Conservation (phyloP, 768 basidiomycete genomes). For the Mycena venus region DNA sequence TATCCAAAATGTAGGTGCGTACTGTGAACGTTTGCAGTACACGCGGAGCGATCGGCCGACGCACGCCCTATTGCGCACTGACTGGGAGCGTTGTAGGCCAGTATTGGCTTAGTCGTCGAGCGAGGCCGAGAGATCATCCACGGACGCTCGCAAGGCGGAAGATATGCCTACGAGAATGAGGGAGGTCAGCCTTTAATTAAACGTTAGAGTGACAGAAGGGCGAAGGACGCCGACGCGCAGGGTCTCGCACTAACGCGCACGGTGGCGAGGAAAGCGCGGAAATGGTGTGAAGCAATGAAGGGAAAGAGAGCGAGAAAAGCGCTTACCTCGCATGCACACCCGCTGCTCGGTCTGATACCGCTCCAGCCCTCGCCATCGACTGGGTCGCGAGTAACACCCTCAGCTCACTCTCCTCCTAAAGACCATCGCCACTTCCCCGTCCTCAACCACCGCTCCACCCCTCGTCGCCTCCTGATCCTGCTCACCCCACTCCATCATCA, state of each 20-base stretch:
- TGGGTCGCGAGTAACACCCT: constrained; percentile 5
- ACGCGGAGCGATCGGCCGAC: too few relatives aligned
- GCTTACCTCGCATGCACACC: constrained; percentile 1
- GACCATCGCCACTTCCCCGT: neutral
- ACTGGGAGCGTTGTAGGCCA: too few relatives aligned
- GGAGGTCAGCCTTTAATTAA: constrained; percentile 1
- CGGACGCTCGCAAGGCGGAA: neutral
- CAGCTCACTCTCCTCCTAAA: constrained; percentile 5
- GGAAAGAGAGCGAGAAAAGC: constrained; percentile 1
- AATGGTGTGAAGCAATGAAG: neutral
- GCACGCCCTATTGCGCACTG: too few relatives aligned
- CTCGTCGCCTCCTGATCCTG: constrained; percentile 2
- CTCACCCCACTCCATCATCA: constrained; percentile 12
- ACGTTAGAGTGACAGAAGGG: neutral
- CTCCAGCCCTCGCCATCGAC: neutral
- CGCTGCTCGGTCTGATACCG: constrained; percentile 1
- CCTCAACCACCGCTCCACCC: constrained; percentile 4
- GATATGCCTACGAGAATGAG: neutral
- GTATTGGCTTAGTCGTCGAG: too few relatives aligned
- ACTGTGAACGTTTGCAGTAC: too few relatives aligned
- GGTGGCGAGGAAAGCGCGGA: neutral
- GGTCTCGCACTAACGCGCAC: neutral
- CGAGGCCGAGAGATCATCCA: neutral
- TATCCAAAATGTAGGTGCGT: too few relatives aligned
- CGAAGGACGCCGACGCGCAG: neutral